A percentile compares a stretch with the other conserved stretches of the same genome.
Evolutionary conservation across 768 basidiomycete species (phyloP).

Genomic region (Mycena rebaudengoi): DNA sequence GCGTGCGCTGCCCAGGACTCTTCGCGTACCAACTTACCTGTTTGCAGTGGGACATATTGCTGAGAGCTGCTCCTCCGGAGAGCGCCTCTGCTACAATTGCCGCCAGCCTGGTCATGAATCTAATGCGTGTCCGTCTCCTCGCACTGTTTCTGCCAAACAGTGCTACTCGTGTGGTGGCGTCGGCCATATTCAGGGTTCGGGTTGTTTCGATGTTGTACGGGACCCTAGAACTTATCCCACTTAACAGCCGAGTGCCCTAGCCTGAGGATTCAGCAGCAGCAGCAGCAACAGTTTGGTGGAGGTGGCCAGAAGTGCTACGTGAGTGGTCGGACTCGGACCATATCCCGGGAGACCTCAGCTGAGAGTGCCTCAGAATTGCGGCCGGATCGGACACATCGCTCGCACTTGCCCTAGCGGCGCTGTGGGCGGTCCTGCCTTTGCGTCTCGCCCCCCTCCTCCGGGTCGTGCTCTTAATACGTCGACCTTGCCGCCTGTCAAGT

Average conservation of each 20-base stretch:
- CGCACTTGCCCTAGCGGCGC: slow-evolving; percentile 71
- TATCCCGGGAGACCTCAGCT: slow-evolving; percentile 16
- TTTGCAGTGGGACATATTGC: slow-evolving; percentile 88
- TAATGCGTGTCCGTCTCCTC: slow-evolving; percentile 84
- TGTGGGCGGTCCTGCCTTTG: slow-evolving; percentile 55
- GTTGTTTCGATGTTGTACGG: neutral
- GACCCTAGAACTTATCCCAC: neutral
- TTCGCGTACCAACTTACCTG: slow-evolving; percentile 24
- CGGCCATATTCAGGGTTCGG: slow-evolving; percentile 71
- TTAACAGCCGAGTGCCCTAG: slow-evolving; percentile 81
- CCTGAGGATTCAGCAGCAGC: slow-evolving; percentile 70
- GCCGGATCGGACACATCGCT: slow-evolving; percentile 85
- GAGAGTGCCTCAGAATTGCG: slow-evolving; percentile 66
- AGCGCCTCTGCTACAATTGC: slow-evolving; percentile 94
- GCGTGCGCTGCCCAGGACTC: slow-evolving; percentile 43
- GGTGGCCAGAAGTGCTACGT: slow-evolving; percentile 87
- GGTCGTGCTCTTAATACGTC: slow-evolving; percentile 81
- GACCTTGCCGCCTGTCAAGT: slow-evolving; percentile 83
- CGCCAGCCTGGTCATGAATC: slow-evolving; percentile 95
- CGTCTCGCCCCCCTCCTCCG: slow-evolving; percentile 75
- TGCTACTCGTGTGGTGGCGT: slow-evolving; percentile 92
- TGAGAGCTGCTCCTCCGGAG: slow-evolving; percentile 88
- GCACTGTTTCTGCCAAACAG: slow-evolving; percentile 85
- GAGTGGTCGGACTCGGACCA: slow-evolving; percentile 39
- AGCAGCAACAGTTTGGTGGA: slow-evolving; percentile 60